phyloP scores from a whole-genome alignment of 192 early-diverging fungal genomes.

The Entomortierella beljakovae region DNA sequence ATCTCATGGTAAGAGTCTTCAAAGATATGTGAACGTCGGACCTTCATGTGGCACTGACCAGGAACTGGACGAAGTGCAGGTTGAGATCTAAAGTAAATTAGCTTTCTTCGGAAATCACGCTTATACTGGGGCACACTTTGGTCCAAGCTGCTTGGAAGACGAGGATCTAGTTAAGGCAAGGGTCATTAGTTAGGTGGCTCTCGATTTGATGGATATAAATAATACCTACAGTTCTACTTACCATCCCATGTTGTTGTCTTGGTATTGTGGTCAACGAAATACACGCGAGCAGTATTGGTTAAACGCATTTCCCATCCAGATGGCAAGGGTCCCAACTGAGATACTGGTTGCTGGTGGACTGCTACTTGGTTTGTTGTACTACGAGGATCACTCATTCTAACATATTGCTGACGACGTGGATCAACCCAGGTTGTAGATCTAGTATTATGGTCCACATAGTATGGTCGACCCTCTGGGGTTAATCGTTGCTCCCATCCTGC shows the following conservation, averaged over 20 bases:
- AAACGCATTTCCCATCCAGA: constrained; percentile 99
- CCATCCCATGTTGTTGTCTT: constrained; percentile 99
- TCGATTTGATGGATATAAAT: background rate
- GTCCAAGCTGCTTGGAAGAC: constrained; percentile 84
- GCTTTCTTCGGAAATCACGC: constrained; percentile 96
- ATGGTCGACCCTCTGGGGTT: constrained; percentile 84
- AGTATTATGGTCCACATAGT: constrained; percentile 94
- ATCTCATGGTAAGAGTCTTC: constrained; percentile 96
- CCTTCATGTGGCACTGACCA: constrained; percentile 94
- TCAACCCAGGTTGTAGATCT: constrained; percentile 94
- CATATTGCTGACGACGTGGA: constrained; percentile 77
- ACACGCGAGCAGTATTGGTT: constrained; percentile 92
- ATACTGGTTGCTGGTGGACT: constrained; percentile 76
- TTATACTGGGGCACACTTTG: constrained; percentile 98
- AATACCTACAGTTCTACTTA: constrained; percentile 14
- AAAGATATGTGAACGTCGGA: constrained; percentile 89
- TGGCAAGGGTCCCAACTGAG: constrained; percentile 89
- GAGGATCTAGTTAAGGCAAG: constrained; percentile 62
- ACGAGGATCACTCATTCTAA: constrained; percentile 64
- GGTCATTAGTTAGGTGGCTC: background rate
- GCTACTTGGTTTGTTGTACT: constrained; percentile 68
- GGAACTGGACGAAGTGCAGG: constrained; percentile 88
- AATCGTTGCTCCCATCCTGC: constrained; percentile 86
- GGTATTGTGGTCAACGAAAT: constrained; percentile 99
- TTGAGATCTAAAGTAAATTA: constrained; percentile 97